Percentiles rank a stretch among this genome's conserved stretches.
Evolutionary conservation across 306 rosid species (phyloP).

Genomic region (Alnus glutinosa): DNA sequence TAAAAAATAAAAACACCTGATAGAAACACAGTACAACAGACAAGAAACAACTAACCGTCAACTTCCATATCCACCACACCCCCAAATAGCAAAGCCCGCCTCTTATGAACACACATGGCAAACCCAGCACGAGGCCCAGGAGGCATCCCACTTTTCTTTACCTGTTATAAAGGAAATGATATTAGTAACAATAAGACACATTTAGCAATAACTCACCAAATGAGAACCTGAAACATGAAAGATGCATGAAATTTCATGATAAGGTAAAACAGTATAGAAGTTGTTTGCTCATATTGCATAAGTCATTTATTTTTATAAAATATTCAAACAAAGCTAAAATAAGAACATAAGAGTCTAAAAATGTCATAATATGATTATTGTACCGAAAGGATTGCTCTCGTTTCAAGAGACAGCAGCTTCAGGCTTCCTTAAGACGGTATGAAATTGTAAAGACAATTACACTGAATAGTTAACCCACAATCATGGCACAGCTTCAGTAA

Average conservation of each 20-base stretch:
- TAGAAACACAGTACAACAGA: slow-evolving; percentile 4
- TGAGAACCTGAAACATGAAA: not conserved
- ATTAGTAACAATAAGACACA: not conserved
- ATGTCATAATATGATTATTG: not conserved
- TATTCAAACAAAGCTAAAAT: not conserved
- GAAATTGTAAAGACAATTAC: slow-evolving; percentile 24
- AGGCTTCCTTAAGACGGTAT: slow-evolving; percentile 21
- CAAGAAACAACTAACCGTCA: slow-evolving; percentile 57
- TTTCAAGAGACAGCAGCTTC: not conserved
- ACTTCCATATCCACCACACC: slow-evolving; percentile 99
- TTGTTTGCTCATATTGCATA: not conserved
- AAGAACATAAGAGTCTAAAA: not conserved
- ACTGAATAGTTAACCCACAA: slow-evolving; percentile 30
- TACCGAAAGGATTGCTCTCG: not conserved
- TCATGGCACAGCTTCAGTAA: not conserved
- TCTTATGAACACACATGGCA: slow-evolving; percentile 93
- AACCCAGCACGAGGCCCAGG: slow-evolving; percentile 99
- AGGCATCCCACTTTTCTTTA: slow-evolving; percentile 97
- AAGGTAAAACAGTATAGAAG: not conserved
- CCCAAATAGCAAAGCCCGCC: slow-evolving; percentile 84
- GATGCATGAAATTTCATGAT: not conserved
- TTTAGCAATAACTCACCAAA: not conserved
- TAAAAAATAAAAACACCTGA: not conserved
- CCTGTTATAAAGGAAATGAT: slow-evolving; percentile 49
- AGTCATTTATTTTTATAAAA: not conserved